phyloP scores from a whole-genome alignment of 306 rosid species.

The Pueraria montana region DNA sequence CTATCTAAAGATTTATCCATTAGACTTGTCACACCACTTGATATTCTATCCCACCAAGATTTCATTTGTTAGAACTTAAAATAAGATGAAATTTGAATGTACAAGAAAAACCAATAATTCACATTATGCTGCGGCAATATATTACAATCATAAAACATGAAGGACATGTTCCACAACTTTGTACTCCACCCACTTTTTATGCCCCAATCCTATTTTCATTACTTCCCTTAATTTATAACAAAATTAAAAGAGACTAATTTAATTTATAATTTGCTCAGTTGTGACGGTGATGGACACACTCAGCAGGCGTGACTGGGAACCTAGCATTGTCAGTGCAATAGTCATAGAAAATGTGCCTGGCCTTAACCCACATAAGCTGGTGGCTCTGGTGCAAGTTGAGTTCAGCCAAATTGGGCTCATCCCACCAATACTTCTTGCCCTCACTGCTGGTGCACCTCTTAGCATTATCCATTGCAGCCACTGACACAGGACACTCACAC shows the following conservation, averaged over 20 bases:
- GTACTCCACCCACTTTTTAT: not conserved
- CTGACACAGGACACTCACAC: constrained; percentile 65
- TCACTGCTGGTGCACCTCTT: constrained; percentile 67
- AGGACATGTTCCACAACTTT: constrained; percentile 49
- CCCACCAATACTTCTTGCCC: constrained; percentile 88
- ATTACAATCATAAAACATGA: constrained; percentile 42
- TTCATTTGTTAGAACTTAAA: no score
- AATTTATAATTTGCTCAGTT: not conserved
- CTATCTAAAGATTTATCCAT: no score
- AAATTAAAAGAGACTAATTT: not conserved
- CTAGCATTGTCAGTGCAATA: constrained; percentile 81
- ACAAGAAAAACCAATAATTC: constrained; percentile 17
- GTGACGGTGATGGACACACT: constrained; percentile 86
- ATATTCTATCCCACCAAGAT: no score
- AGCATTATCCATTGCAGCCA: constrained; percentile 52
- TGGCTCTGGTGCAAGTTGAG: constrained; percentile 86
- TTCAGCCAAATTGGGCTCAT: constrained; percentile 67
- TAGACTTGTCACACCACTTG: no score
- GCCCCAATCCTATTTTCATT: not conserved
- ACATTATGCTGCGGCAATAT: constrained; percentile 30
- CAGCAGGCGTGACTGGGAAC: constrained; percentile 71
- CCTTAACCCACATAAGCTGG: constrained; percentile 91
- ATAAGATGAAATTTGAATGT: not conserved
- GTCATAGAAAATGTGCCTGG: constrained; percentile 87
- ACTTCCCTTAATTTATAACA: not conserved